A percentile compares a stretch with the other conserved stretches of the same genome.
Evolutionary conservation across 768 basidiomycete species (phyloP).

Genomic region (Tulasnella sp.): DNA sequence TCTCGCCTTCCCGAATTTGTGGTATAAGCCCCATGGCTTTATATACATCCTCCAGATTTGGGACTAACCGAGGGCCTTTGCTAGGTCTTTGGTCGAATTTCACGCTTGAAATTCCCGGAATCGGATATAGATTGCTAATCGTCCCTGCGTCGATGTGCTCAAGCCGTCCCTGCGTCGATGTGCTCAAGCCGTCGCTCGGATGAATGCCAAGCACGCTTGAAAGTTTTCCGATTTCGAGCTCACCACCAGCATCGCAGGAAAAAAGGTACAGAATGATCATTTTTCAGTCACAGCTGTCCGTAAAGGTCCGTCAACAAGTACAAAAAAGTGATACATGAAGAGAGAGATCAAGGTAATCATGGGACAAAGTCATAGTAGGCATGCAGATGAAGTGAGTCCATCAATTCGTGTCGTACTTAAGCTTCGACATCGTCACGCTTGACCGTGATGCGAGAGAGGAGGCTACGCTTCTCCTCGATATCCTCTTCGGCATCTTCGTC

Average conservation of each 20-base stretch:
- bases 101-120: constrained; percentile 23
- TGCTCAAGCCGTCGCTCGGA: constrained; percentile 67
- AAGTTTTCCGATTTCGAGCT: background rate
- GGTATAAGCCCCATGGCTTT: no score
- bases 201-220: no score
- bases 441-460: background rate
- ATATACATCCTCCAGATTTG: background rate
- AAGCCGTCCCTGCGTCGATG: constrained; percentile 47
- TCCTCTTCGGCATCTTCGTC: no score
- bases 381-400: background rate
- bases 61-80: constrained; percentile 69
- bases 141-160: no score
- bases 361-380: background rate
- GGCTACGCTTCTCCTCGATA: no score
- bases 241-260: background rate
- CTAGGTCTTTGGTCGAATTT: constrained; percentile 62
- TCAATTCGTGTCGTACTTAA: background rate
- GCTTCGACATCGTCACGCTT: background rate
- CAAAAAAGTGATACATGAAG: background rate
- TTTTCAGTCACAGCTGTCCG: background rate
- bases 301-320: background rate
- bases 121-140: background rate
- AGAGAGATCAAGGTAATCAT: background rate
- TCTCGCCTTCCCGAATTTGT: no score
- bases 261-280: background rate